Evolutionary conservation across 2,329 filamentous ascomycete species (phyloP).

Genomic region (Domatiomyces catenatus): DNA sequence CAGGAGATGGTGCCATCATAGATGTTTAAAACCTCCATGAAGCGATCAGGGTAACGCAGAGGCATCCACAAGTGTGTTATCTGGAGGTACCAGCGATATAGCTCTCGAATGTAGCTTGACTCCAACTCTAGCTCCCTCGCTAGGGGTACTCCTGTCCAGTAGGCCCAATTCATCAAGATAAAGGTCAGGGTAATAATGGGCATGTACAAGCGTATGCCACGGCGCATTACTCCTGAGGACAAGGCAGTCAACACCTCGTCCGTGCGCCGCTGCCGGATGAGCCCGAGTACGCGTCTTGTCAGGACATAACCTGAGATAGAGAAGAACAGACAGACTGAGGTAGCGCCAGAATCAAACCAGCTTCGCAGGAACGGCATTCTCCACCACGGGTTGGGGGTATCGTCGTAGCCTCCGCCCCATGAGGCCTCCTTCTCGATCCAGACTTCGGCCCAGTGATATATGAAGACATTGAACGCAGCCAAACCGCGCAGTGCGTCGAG

Average conservation of each 20-base stretch:
- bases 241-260: neutral
- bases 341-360: neutral
- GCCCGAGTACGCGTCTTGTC: neutral
- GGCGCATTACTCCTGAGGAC: slow-evolving; percentile 2
- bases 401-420: neutral
- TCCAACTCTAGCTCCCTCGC: neutral
- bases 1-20: slow-evolving; percentile 29
- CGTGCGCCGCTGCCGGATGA: neutral
- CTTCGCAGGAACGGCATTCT: slow-evolving; percentile 1
- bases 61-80: slow-evolving; percentile 3
- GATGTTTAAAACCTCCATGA: slow-evolving; percentile 9
- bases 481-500: slow-evolving; percentile 30
- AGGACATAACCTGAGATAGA: slow-evolving; percentile 33
- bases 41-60: slow-evolving; percentile 18
- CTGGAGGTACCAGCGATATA: neutral
- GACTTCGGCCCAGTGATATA: slow-evolving; percentile 28
- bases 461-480: slow-evolving; percentile 31
- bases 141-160: neutral
- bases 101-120: neutral
- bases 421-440: neutral
- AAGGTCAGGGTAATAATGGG: slow-evolving; percentile 2
- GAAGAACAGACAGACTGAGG: slow-evolving; percentile 27
- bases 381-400: neutral
- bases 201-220: slow-evolving; percentile 3
- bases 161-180: neutral